Conservation (phyloP, 2,329 filamentous ascomycete species). For the Aspergillus ruber region DNA sequence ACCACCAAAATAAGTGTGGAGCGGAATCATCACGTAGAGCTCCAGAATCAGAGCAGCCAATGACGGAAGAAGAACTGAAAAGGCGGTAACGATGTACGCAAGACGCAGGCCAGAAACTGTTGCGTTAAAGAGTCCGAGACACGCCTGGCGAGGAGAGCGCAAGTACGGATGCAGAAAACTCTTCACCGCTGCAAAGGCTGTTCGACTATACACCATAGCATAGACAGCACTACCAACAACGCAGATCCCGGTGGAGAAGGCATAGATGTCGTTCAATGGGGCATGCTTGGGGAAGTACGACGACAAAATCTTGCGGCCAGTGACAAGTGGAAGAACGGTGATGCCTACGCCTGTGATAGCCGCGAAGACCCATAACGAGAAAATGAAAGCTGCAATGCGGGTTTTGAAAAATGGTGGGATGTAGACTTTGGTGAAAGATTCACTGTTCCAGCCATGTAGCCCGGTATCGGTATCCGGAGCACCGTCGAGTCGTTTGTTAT, state of each 20-base stretch:
- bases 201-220: conserved; percentile 45
- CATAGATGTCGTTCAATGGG: conserved; percentile 89
- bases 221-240: conserved; percentile 65
- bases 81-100: conserved; percentile 66
- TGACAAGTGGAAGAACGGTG: conserved; percentile 78
- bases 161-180: conserved; percentile 21
- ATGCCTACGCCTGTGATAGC: conserved; percentile 77
- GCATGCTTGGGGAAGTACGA: conserved; percentile 64
- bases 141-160: conserved; percentile 24
- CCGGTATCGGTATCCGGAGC: conserved; percentile 48
- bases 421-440: conserved; percentile 66
- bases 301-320: conserved; percentile 74
- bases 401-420: conserved; percentile 77
- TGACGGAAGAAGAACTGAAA: conserved; percentile 73
- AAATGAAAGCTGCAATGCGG: conserved; percentile 77
- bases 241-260: conserved; percentile 86
- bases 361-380: conserved; percentile 89
- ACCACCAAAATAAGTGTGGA: conserved; percentile 65
- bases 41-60: conserved; percentile 75
- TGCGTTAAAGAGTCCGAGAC: conserved; percentile 12
- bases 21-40: conserved; percentile 78
- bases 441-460: conserved; percentile 54
- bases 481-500: conserved; percentile 60
- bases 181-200: conserved; percentile 15
- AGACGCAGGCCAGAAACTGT: conserved; percentile 45